Base-by-base conservation (phyloP, 441 rosid genomes). In the Arabidopsis lyrata region DNA sequence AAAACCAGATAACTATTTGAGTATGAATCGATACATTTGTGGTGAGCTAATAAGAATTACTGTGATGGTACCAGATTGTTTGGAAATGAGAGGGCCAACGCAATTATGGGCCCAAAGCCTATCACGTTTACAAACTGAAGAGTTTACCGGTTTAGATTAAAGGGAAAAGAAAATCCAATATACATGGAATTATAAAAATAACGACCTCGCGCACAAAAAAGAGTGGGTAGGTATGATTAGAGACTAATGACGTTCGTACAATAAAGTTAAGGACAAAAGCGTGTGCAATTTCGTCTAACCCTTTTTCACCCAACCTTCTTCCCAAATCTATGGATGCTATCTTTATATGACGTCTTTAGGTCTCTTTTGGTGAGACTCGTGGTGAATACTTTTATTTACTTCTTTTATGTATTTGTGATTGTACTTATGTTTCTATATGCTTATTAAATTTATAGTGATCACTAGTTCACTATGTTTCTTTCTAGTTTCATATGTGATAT, bases 281-380 rank as follows among this genome's bases (percentile, higher is more conserved):
- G 38, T 53, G 63, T 72, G 18, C 18, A 32, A 11, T 5, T 29
- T 52, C 15, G 42, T 72, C 38, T 42, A 63, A 5, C 22, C 56
- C 39, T 16, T 48, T 73, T 72, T 36, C 31, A 22, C 65, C 48
- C 6, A 45, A 32, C n/a, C 10, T 31, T 42, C 45, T 53, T 63
- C 76, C 69, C 69, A 53, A 53, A 20, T 63, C 9, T 15, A 34
- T 10, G 35, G 70, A 54, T 34, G 61, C 36, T 41, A 61, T 18
- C 14, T 52, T 41, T 41, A 10, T 29, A 18, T 24, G 20, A 12
- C 39, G 41, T 15, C 16, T 49, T 62, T 53, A 39, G 8, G 8
- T 49, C 50, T 15, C 29, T 10, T 29, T 42, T 60, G 50, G 52
- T 62, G 24, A 3, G 24, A 31, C 55, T 50, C 12, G 52, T 32